Conservation (phyloP, 345 rosid species). For the Camelina hispida region DNA sequence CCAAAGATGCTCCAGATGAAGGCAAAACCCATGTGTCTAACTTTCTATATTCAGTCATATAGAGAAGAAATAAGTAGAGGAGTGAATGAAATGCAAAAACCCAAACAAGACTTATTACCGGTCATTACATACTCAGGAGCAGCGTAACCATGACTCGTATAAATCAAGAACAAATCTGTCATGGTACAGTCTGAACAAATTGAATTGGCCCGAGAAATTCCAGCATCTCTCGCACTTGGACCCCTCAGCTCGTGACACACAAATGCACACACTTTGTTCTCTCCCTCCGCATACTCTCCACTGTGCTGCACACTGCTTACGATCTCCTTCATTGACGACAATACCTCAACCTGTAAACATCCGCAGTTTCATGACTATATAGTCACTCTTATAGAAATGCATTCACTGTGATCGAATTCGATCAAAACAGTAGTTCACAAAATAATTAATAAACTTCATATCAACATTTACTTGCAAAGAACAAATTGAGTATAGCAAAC, state of each 20-base stretch:
- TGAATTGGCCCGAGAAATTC: slow-evolving; percentile 62
- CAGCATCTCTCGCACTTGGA: slow-evolving; percentile 94
- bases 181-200: no score
- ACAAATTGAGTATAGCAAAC: background rate
- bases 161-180: no score
- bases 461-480: no score
- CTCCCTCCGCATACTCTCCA: slow-evolving; percentile 66
- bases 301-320: slow-evolving; percentile 49
- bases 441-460: no score
- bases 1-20: no score
- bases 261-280: slow-evolving; percentile 67
- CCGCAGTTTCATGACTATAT: slow-evolving; percentile 15
- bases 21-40: background rate
- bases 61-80: slow-evolving; percentile 1
- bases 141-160: slow-evolving; percentile 82
- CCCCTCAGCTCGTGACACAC: slow-evolving; percentile 79
- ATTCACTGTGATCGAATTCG: background rate
- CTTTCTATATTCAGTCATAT: background rate
- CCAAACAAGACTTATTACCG: slow-evolving; percentile 52
- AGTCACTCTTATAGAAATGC: background rate
- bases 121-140: slow-evolving; percentile 94
- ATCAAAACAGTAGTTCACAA: no score
- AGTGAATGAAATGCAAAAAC: background rate
- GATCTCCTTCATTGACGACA: slow-evolving; percentile 49
- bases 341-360: no score